Percentiles rank a stretch among this genome's conserved stretches.
phyloP scores from a whole-genome alignment of 805 yeast species.

The Blastobotrys muscicola region DNA sequence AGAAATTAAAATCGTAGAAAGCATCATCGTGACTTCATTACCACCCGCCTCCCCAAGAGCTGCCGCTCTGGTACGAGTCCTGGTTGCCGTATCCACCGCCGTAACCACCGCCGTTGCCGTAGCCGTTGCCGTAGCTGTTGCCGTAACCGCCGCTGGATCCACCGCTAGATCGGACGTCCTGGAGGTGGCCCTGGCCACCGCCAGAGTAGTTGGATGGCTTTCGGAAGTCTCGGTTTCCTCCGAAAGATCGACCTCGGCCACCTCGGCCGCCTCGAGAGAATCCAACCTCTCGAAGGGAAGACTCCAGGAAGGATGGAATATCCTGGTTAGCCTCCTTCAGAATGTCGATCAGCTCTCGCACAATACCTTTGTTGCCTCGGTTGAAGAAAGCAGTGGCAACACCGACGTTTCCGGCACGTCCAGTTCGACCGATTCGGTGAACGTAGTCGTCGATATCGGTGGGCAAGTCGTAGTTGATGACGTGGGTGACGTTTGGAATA shows the following conservation, averaged over 20 bases:
- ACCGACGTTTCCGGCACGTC: conserved; percentile 99
- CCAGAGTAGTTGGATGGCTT: conserved; percentile 33
- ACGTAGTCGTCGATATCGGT: conserved; percentile 96
- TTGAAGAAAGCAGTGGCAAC: conserved; percentile 96
- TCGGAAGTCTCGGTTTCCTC: conserved; percentile 43
- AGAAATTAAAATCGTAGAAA: conserved; percentile 4
- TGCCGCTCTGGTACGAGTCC: conserved; percentile 19
- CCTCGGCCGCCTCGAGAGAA: conserved; percentile 46
- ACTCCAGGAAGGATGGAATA: conserved; percentile 79
- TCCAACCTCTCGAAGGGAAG: conserved; percentile 66
- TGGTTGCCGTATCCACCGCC: conserved; percentile 20
- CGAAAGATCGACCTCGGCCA: conserved; percentile 33
- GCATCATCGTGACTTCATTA: conserved; percentile 7
- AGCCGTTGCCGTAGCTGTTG: conserved; percentile 13
- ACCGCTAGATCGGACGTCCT: conserved; percentile 6
- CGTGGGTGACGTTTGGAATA: conserved; percentile 98
- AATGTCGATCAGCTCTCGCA: conserved; percentile 77
- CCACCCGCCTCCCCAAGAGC: conserved; percentile 18
- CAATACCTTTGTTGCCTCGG: conserved; percentile 87
- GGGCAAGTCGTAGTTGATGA: conserved; percentile 94
- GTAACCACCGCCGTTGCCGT: conserved; percentile 17
- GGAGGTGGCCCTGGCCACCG: conserved; percentile 25
- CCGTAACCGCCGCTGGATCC: conserved; percentile 12
- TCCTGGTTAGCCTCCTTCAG: conserved; percentile 96
- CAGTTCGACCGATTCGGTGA: conserved; percentile 99